A percentile compares a stretch with the other conserved stretches of the same genome.
These are phyloP conservation scores for Endoconidiophora polonica DNA, from an alignment of 2,329 filamentous ascomycete genomes.

Conservation along the genomic window DNA sequence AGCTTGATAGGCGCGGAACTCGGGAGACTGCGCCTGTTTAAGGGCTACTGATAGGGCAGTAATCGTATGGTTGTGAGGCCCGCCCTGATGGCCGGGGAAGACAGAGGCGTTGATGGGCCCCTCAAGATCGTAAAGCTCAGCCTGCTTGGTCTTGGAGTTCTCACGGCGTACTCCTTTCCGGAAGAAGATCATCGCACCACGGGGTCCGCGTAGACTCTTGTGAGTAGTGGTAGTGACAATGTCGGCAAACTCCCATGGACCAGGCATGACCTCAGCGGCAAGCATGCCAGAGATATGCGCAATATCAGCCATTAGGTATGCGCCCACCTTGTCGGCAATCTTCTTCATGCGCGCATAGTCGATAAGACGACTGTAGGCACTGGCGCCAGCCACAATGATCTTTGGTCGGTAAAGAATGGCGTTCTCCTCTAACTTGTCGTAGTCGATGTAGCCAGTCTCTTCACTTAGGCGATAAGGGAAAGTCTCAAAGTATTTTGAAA, in stretches of 20 bases:
- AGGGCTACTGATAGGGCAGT: conserved; percentile 86
- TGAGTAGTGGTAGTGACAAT: conserved; percentile 96
- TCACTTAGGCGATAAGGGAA: conserved; percentile 87
- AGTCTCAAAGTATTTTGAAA: conserved; percentile 98
- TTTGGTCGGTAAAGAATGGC: conserved; percentile 86
- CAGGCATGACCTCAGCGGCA: conserved; percentile 77
- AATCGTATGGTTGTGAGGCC: conserved; percentile 98
- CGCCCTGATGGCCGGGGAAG: conserved; percentile 95
- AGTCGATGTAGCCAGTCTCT: conserved; percentile 85
- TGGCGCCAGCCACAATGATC: conserved; percentile 86
- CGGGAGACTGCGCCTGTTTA: conserved; percentile 75
- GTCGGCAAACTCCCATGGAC: conserved; percentile 78
- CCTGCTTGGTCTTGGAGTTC: conserved; percentile 71
- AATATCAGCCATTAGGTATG: conserved; percentile 91
- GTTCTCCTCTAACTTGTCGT: conserved; percentile 74
- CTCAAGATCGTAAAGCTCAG: conserved; percentile 81
- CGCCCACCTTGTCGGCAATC: conserved; percentile 78
- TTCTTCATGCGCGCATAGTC: conserved; percentile 87
- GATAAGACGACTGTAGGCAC: conserved; percentile 88
- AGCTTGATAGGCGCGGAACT: conserved; percentile 86
- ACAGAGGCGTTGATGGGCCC: conserved; percentile 88
- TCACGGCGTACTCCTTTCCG: conserved; percentile 74
- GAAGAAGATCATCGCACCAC: conserved; percentile 97
- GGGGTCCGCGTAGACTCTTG: conserved; percentile 87
- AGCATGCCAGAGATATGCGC: conserved; percentile 93